Base-by-base conservation (phyloP, 2,329 filamentous ascomycete genomes). In the Aaosphaeria arxii region DNA sequence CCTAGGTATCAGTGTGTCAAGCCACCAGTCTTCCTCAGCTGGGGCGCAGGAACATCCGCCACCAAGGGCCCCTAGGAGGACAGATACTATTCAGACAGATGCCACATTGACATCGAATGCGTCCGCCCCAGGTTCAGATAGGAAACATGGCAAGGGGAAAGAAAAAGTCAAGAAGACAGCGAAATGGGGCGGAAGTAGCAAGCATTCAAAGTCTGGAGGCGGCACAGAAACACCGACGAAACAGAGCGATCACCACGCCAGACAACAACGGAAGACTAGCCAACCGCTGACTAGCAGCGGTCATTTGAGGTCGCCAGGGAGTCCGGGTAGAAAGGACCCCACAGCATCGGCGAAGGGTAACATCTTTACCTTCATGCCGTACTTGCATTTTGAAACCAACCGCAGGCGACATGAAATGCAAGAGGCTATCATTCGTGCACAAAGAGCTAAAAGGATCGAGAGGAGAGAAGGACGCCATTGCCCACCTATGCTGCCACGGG, bases 371-470 rank as follows among this genome's bases (percentile, higher is more conserved):
- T 78, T 83, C 68, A 84, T 86, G 81, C 83, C 83, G 0, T 86
- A 84, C 56, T 67, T 86, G 4, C 83, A 86, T 58, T 86, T 84
- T 44, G 83, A 86, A 57, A 83, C 81, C 0, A 75, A 83, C 42
- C 70, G 76, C 42, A 70, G 75, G 11, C 72, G 81, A 7, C 70
- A 72, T 44, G 75, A 77, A 54, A 84, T 86, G 82, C 78, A 79
- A 46, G 69, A 76, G 13, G 76, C 79, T 2, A 83, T 81, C 35
- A 63, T 71, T 30, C 67, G 44, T 56, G 71, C 61, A 48, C 58
- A 67, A 31, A 44, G 43, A 11, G 41, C 63, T 9, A 64, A 59
- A 43, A 54, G 60, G 11, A 48, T 48, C 1, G 53, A 57, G 11
- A 61, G 47, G 28, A 46, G 50, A 5, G 58, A 63, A 3, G 50